Conservation (phyloP, 164 flowering plant genomes). For the Paratinospora sagittata region DNA sequence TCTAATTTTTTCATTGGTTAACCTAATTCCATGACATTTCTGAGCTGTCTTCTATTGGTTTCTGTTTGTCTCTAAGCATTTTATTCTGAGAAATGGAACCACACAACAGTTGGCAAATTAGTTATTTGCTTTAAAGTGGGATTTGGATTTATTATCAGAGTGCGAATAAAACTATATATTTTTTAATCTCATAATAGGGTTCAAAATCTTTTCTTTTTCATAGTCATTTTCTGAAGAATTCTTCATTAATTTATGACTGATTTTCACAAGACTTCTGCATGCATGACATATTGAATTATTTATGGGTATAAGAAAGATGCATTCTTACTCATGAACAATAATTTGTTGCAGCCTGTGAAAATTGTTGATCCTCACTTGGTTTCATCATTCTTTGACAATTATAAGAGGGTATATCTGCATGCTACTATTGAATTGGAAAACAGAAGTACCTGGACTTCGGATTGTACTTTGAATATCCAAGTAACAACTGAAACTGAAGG, state of each 20-base stretch:
- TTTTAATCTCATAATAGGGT: not conserved
- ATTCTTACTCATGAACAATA: conserved; percentile 2
- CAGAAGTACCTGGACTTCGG: conserved; percentile 62
- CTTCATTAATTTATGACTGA: not conserved
- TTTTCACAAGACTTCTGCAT: not conserved
- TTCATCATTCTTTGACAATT: conserved; percentile 80
- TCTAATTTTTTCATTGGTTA: not conserved
- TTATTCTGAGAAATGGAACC: not conserved
- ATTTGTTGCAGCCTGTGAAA: conserved; percentile 76
- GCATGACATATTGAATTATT: not conserved
- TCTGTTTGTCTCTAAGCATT: not conserved
- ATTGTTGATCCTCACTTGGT: conserved; percentile 94
- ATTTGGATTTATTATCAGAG: not conserved
- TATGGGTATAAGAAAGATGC: not conserved
- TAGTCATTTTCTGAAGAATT: not conserved
- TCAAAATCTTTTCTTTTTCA: not conserved
- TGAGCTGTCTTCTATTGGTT: not conserved
- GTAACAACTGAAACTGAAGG: conserved; percentile 76
- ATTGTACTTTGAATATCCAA: conserved; percentile 77
- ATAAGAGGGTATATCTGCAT: conserved; percentile 75
- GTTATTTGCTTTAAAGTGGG: not conserved
- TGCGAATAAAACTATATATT: not conserved
- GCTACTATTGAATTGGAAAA: conserved; percentile 75
- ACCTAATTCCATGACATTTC: not conserved
- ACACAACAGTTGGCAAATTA: not conserved